Conservation (phyloP, 2,329 filamentous ascomycete genomes). For the Alternaria infectoria region DNA sequence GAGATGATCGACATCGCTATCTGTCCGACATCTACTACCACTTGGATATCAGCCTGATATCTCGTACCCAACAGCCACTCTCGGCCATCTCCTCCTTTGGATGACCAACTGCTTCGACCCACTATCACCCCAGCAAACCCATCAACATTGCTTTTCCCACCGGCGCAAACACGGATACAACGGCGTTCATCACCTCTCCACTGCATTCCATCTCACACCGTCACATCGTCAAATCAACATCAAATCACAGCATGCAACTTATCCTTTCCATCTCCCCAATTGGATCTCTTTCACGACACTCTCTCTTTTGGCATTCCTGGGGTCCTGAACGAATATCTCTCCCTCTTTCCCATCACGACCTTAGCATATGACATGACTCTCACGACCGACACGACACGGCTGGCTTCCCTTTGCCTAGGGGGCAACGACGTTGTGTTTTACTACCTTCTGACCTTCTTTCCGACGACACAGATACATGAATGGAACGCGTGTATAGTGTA, state of each 20-base stretch:
- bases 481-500: not conserved
- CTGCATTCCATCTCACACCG: not conserved
- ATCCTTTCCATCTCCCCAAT: not conserved
- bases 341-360: conserved; percentile 3
- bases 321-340: not conserved
- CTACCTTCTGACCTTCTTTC: not conserved
- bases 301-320: not conserved
- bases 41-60: not conserved
- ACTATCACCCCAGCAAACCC: not conserved
- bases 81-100: not conserved
- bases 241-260: not conserved
- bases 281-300: not conserved
- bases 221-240: not conserved
- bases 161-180: not conserved
- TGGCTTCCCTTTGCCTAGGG: not conserved
- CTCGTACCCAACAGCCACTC: not conserved
- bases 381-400: conserved; percentile 1
- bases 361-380: conserved; percentile 11
- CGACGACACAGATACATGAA: not conserved
- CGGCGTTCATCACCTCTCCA: not conserved
- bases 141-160: not conserved
- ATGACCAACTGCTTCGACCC: not conserved
- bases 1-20: conserved; percentile 5
- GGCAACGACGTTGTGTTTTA: not conserved
- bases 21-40: not conserved